phyloP scores from a whole-genome alignment of 2,329 filamentous ascomycete species.

The Arthrinium puccinioides region DNA sequence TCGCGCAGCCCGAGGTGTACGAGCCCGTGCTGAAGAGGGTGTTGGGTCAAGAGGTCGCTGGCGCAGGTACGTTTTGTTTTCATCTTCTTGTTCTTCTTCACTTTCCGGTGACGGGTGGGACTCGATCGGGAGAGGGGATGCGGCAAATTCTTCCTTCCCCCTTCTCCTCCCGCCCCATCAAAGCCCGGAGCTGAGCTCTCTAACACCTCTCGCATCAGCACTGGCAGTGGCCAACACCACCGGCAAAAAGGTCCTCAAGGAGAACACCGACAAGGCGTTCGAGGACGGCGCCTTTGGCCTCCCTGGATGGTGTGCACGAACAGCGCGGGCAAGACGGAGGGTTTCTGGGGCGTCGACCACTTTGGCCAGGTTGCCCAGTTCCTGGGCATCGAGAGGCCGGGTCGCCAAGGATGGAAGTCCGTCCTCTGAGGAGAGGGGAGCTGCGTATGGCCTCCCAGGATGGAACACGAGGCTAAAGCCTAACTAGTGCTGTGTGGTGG shows the following conservation, averaged over 20 bases:
- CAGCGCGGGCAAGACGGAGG: constrained; percentile 19
- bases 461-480: too few species aligned
- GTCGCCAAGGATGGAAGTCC: constrained; percentile 22
- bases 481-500: too few species aligned
- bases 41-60: constrained; percentile 17
- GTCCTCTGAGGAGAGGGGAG: constrained; percentile 16
- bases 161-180: not conserved
- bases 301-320: constrained; percentile 30
- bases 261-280: constrained; percentile 28
- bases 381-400: constrained; percentile 21
- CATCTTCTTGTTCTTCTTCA: too few species aligned
- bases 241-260: constrained; percentile 21
- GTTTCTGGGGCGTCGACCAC: constrained; percentile 33
- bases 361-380: constrained; percentile 27
- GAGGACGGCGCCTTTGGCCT: constrained; percentile 28
- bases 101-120: too few species aligned
- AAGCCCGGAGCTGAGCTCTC: not conserved
- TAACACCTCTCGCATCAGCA: constrained; percentile 10
- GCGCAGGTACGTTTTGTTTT: constrained; percentile 11
- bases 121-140: too few species aligned
- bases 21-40: constrained; percentile 16
- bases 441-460: too few species aligned
- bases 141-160: not conserved
- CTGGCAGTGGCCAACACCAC: constrained; percentile 16
- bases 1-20: constrained; percentile 20